Evolutionary conservation across 495 filamentous ascomycete species (phyloP), one percentile per base, ranked within the genome.

Genomic region (Daldinia caldariorum): DNA sequence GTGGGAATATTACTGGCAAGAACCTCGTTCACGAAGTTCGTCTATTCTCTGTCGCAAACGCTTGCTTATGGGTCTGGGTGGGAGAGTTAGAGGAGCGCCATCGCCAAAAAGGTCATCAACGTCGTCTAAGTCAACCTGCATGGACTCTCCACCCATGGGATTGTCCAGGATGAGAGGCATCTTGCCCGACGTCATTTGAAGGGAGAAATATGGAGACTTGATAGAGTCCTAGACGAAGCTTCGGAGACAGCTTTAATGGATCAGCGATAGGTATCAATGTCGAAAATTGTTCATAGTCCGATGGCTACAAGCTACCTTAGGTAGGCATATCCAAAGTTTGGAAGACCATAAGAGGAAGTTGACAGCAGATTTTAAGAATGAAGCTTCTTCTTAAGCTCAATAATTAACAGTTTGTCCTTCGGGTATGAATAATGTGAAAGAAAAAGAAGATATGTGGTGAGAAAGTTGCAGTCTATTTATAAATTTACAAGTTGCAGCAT

Each of bases 91-190:
- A 47, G 82, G 83, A 68, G 84, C 83, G 50, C 84, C 81, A 78
- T 94, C 92, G 26, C 90, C 91, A 76, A 93, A 94, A 32, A 97
- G 85, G 78, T 93, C 89, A 65, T 86, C 84, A 35, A 88, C 90
- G 61, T 91, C 89, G 63, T 90, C 88, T 63, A 91, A 83, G 22
- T 85, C 82, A 72, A 91, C 86, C 37, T 92, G 90, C 90, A 92
- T 92, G 26, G 71, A 56, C 6, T 74, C 58, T 37, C 71, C 67
- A 22, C 69, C 64, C 71, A 76, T 79, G 34, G 69, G 58, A 32
- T 73, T 73, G 53, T 79, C 76, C 43, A 81, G 14, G 58, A 81
- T 73, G 62, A 81, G 76, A 29, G 76, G 75, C 76, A 81, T 81
- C 34, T 76, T 77, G 70, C 68, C 69, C 67, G 72, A 63, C 37